Conservation (phyloP, 164 flowering plant species). For the Aristolochia californica region DNA sequence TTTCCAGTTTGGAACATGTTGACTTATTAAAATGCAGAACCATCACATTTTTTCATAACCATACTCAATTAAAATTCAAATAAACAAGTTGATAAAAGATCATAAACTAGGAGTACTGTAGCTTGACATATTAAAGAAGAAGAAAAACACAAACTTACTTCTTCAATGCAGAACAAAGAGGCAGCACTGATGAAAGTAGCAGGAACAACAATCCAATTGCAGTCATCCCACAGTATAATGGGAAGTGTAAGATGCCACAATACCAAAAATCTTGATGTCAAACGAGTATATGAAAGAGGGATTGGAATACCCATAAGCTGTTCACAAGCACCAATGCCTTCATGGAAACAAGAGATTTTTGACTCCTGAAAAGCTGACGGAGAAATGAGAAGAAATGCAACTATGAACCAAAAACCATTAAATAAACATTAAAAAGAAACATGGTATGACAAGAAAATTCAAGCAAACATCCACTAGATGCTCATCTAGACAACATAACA, state of each 20-base stretch:
- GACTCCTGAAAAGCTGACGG: constrained; percentile 42
- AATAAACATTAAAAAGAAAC: not conserved
- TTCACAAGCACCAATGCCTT: constrained; percentile 86
- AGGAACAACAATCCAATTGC: constrained; percentile 94
- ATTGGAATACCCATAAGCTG: constrained; percentile 81
- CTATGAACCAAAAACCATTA: not conserved
- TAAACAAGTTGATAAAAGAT: not conserved
- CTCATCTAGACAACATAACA: no score
- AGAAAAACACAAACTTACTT: constrained; percentile 26
- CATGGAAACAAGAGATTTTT: constrained; percentile 67
- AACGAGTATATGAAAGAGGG: constrained; percentile 93
- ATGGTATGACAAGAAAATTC: not conserved
- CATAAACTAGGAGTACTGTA: not conserved
- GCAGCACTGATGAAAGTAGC: constrained; percentile 96
- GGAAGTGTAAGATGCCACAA: constrained; percentile 98
- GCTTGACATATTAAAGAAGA: not conserved
- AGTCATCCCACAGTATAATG: constrained; percentile 91
- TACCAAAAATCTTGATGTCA: constrained; percentile 88
- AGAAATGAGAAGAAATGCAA: not conserved
- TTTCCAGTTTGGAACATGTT: no score
- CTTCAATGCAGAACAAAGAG: constrained; percentile 96
- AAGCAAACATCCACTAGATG: no score
- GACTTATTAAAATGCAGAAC: no score
- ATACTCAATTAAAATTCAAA: no score
- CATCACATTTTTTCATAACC: no score